phyloP scores from a whole-genome alignment of 2,329 filamentous ascomycete genomes.

The Xenoacremonium recifei region DNA sequence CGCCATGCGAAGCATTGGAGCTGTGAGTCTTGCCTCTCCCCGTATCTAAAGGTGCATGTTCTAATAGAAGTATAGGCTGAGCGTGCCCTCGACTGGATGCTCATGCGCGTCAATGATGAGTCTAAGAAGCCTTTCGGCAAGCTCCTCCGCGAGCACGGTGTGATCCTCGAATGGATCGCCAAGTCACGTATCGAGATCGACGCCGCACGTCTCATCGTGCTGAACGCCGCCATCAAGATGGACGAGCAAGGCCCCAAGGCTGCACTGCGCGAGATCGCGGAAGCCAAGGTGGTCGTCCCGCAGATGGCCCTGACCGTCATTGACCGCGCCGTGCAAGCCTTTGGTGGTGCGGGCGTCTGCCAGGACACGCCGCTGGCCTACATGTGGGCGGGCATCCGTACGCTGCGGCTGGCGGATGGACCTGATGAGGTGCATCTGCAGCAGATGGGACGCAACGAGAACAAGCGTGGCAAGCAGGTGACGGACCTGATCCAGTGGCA shows the following conservation, averaged over 20 bases:
- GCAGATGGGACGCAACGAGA: constrained; percentile 80
- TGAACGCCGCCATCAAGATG: constrained; percentile 95
- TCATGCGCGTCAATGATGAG: constrained; percentile 90
- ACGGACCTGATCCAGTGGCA: constrained; percentile 63
- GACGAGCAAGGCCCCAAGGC: constrained; percentile 86
- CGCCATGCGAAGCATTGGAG: constrained; percentile 92
- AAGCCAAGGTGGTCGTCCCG: constrained; percentile 92
- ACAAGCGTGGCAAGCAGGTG: constrained; percentile 62
- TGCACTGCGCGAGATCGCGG: constrained; percentile 87
- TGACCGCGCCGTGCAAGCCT: constrained; percentile 90
- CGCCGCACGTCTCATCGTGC: constrained; percentile 80
- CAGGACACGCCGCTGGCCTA: constrained; percentile 91
- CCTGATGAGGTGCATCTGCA: constrained; percentile 93
- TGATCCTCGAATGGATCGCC: constrained; percentile 93
- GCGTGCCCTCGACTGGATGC: constrained; percentile 89
- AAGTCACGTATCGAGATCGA: constrained; percentile 93
- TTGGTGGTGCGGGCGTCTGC: constrained; percentile 84
- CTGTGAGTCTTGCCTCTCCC: constrained; percentile 45
- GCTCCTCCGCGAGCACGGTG: constrained; percentile 81
- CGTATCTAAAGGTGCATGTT: not conserved
- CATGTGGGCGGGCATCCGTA: constrained; percentile 79
- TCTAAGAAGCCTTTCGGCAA: constrained; percentile 90
- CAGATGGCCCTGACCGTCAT: constrained; percentile 81
- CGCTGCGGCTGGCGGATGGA: constrained; percentile 84
- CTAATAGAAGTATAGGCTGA: constrained; percentile 58